A percentile compares a stretch with the other conserved stretches of the same genome.
phyloP scores from a whole-genome alignment of 2,329 filamentous ascomycete species.

The Penicillium sp. region DNA sequence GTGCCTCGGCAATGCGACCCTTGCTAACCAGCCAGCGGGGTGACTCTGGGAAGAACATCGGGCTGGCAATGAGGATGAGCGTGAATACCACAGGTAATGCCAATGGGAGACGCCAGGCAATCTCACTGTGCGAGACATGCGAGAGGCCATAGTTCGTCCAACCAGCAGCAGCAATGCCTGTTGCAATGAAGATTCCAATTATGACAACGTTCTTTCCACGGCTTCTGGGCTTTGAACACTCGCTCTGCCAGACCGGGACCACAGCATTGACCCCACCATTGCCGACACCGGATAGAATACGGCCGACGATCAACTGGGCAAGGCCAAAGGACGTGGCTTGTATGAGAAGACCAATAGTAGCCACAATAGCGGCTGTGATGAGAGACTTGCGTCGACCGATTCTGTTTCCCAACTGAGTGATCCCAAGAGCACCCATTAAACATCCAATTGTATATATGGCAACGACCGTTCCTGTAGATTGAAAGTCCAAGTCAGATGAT shows the following conservation, averaged over 20 bases:
- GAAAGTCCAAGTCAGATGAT: too few species aligned
- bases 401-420: background rate
- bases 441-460: slow-evolving; percentile 48
- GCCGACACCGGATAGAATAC: slow-evolving; percentile 49
- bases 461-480: slow-evolving; percentile 40
- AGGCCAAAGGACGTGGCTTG: slow-evolving; percentile 47
- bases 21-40: slow-evolving; percentile 23
- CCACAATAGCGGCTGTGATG: slow-evolving; percentile 18
- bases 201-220: background rate
- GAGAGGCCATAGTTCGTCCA: slow-evolving; percentile 3
- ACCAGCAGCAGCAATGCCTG: background rate
- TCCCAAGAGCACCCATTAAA: background rate
- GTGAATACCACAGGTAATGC: slow-evolving; percentile 1
- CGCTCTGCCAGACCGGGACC: slow-evolving; percentile 6
- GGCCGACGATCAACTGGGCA: slow-evolving; percentile 51
- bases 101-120: slow-evolving; percentile 2
- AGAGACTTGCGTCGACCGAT: background rate
- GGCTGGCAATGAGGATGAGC: background rate
- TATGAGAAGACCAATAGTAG: slow-evolving; percentile 47
- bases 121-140: background rate
- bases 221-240: background rate
- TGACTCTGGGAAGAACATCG: slow-evolving; percentile 2
- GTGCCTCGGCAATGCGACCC: slow-evolving; percentile 8
- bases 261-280: slow-evolving; percentile 36
- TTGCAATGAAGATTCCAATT: background rate